Evolutionary conservation across 2,329 filamentous ascomycete genomes (phyloP).

Genomic region (Alternaria triticimaculans): DNA sequence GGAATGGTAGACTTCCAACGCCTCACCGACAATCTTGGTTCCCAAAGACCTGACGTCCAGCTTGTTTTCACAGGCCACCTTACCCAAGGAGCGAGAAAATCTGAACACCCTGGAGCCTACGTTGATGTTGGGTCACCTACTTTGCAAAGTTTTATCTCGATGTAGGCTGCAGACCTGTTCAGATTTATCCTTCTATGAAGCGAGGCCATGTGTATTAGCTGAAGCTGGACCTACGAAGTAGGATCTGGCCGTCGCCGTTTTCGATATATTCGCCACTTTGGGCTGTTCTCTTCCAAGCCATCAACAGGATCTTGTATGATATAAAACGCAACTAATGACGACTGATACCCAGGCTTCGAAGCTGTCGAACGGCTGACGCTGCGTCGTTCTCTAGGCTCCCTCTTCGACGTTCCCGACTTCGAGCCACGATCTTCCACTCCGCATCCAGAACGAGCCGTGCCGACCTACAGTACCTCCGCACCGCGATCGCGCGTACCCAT

Average conservation of each 20-base stretch:
- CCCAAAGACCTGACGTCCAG: background rate
- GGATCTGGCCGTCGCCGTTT: background rate
- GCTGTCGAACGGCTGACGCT: background rate
- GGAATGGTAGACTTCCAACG: background rate
- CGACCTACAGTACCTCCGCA: background rate
- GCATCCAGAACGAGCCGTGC: background rate
- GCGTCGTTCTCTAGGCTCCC: background rate
- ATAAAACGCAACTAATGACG: fast-evolving
- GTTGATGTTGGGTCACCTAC: background rate
- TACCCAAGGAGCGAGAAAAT: background rate
- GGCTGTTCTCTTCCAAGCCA: background rate
- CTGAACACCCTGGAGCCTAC: background rate
- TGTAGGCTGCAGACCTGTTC: background rate
- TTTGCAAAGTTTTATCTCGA: background rate
- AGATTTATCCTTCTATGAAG: background rate
- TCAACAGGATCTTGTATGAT: too few relatives aligned
- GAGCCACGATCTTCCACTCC: background rate
- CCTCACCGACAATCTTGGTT: background rate
- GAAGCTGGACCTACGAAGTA: background rate
- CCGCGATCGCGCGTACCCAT: background rate
- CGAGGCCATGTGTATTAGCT: background rate
- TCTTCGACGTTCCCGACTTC: background rate
- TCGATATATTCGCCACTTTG: background rate
- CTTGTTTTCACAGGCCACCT: background rate
- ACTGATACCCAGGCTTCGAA: background rate